Evolutionary conservation across 257 asterid species (phyloP).

Genomic region (Verbascum thapsus): DNA sequence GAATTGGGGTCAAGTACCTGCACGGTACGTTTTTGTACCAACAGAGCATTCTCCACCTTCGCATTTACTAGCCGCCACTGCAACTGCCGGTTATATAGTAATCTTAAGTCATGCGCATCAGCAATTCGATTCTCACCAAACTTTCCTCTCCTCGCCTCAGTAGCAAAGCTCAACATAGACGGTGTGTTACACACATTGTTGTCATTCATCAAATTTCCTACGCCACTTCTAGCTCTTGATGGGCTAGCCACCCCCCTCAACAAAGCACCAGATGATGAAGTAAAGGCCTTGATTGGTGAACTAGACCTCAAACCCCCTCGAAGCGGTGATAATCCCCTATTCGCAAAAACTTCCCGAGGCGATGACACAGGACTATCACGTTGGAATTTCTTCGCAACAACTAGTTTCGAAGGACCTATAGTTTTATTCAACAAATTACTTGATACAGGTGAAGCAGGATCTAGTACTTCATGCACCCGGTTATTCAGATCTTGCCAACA

Average conservation of each 20-base stretch:
- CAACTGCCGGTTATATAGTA: conserved; percentile 64
- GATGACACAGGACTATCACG: conserved; percentile 52
- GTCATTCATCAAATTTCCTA: conserved; percentile 35
- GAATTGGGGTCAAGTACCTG: conserved; percentile 55
- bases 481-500: conserved; percentile 53
- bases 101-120: conserved; percentile 78
- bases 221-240: conserved; percentile 50
- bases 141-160: conserved; percentile 74
- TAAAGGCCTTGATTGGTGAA: conserved; percentile 59
- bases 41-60: conserved; percentile 51
- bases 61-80: conserved; percentile 90
- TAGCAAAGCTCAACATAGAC: conserved; percentile 56
- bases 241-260: conserved; percentile 72
- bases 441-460: conserved; percentile 51
- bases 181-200: conserved; percentile 48
- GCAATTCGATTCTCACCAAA: conserved; percentile 59
- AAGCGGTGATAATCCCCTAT: conserved; percentile 71
- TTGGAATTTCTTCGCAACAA: conserved; percentile 42
- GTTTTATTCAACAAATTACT: conserved; percentile 38
- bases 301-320: conserved; percentile 64
- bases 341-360: conserved; percentile 40
- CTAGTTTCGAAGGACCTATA: conserved; percentile 41
- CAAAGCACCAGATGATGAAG: conserved; percentile 40
- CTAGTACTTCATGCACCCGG: conserved; percentile 41
- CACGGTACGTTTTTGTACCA: conserved; percentile 54